These are phyloP conservation scores for Arabis hirsuta DNA, from an alignment of 345 rosid genomes.

Conservation along the genomic window DNA sequence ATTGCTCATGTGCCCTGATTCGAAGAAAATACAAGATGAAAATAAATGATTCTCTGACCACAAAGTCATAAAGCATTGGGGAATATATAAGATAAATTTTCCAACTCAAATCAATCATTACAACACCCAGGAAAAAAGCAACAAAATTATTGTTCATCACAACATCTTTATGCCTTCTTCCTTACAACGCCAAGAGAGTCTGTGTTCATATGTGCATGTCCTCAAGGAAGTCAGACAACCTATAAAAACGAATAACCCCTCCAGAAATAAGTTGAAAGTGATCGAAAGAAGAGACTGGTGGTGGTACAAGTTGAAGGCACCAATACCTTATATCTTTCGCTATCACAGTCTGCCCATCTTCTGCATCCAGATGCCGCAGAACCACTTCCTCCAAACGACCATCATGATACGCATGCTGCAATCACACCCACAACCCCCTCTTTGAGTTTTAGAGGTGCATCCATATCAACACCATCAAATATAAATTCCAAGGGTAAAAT, in stretches of 20 bases:
- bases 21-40: slow-evolving; percentile 8
- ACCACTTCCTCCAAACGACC: slow-evolving; percentile 81
- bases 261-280: slow-evolving; percentile 25
- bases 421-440: slow-evolving; percentile 32
- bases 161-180: slow-evolving; percentile 27
- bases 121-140: not conserved
- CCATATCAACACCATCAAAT: slow-evolving; percentile 33
- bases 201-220: slow-evolving; percentile 48
- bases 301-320: slow-evolving; percentile 19
- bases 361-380: slow-evolving; percentile 77
- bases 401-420: slow-evolving; percentile 81
- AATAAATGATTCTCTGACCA: not conserved
- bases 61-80: slow-evolving; percentile 17
- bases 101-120: slow-evolving; percentile 27
- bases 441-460: slow-evolving; percentile 34
- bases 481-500: slow-evolving; percentile 8
- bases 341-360: slow-evolving; percentile 75
- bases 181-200: slow-evolving; percentile 28
- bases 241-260: slow-evolving; percentile 44
- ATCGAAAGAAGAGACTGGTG: not conserved
- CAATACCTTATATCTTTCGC: slow-evolving; percentile 62
- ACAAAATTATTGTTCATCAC: slow-evolving; percentile 8
- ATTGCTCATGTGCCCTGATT: not conserved
- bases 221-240: slow-evolving; percentile 75
- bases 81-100: not conserved